phyloP scores from a whole-genome alignment of 176 grass and related monocot species.

The Oryza glumipatula region DNA sequence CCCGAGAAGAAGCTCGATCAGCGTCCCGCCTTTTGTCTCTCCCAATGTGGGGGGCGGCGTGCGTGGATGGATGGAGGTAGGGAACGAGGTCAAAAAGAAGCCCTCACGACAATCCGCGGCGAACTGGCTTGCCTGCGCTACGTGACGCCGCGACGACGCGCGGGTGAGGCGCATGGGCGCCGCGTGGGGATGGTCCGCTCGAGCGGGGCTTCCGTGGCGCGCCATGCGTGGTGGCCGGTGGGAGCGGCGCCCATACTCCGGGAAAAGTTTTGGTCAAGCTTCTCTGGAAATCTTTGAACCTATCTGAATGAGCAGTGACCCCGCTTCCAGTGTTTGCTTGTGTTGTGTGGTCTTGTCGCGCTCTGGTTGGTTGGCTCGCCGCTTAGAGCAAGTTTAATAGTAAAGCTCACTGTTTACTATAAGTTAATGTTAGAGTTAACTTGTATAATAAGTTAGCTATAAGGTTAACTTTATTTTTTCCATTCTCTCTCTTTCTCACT shows the following conservation, averaged over 20 bases:
- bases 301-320: background rate
- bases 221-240: background rate
- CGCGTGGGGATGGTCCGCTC: slow-evolving; percentile 34
- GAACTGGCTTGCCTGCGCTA: background rate
- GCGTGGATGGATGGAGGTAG: background rate
- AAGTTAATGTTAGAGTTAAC: too few species aligned
- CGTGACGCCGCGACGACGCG: background rate
- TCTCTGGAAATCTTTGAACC: background rate
- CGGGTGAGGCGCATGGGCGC: slow-evolving; percentile 39
- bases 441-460: too few species aligned
- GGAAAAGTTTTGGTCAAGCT: background rate
- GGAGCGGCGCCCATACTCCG: background rate
- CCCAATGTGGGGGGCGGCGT: background rate
- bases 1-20: background rate
- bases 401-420: too few species aligned
- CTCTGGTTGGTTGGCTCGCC: background rate
- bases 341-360: background rate
- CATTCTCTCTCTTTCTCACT: too few species aligned
- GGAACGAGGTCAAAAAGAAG: slow-evolving; percentile 25
- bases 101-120: slow-evolving; percentile 30
- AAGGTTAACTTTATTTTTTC: too few species aligned
- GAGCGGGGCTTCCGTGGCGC: background rate
- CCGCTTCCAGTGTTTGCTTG: background rate
- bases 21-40: background rate
- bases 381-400: background rate